These are phyloP conservation scores for Spinacia oleracea DNA, from an alignment of 179 eudicot species.

Conservation along the genomic window DNA sequence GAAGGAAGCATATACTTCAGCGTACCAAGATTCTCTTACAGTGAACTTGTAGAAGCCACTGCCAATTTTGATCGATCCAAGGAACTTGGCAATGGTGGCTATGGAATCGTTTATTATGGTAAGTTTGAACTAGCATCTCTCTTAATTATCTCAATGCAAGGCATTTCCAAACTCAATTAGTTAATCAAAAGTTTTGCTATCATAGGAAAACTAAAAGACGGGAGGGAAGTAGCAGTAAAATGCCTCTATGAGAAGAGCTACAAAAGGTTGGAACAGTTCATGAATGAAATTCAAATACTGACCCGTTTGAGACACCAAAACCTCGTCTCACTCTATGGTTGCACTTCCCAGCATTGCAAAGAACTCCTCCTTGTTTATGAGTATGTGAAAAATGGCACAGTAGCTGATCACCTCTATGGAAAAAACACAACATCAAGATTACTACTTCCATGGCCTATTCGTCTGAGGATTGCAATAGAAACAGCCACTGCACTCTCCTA, in stretches of 20 bases:
- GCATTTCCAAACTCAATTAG: neutral
- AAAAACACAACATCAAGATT: neutral
- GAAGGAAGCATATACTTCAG: slow-evolving; percentile 9
- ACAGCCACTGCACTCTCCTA: slow-evolving; percentile 13
- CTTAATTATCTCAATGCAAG: neutral
- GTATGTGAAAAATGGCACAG: neutral
- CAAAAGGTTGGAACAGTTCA: slow-evolving; percentile 13
- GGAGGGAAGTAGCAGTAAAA: slow-evolving; percentile 16
- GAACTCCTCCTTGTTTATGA: slow-evolving; percentile 11
- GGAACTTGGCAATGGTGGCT: slow-evolving; percentile 15
- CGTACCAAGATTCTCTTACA: slow-evolving; percentile 5
- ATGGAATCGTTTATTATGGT: slow-evolving; percentile 12
- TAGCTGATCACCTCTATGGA: slow-evolving; percentile 9
- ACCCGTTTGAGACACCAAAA: slow-evolving; percentile 5
- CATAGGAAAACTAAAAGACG: slow-evolving; percentile 13
- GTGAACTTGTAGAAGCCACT: slow-evolving; percentile 11
- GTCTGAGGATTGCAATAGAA: slow-evolving; percentile 10
- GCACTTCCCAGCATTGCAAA: slow-evolving; percentile 11
- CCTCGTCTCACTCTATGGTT: slow-evolving; percentile 8
- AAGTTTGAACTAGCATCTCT: neutral
- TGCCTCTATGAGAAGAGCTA: slow-evolving; percentile 7
- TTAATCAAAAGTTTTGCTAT: neutral
- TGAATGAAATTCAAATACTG: neutral
- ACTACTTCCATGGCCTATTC: slow-evolving; percentile 1
- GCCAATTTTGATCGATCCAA: slow-evolving; percentile 5